Evolutionary conservation across 176 grass and related monocot species (phyloP).

Genomic region (Olyra latifolia): DNA sequence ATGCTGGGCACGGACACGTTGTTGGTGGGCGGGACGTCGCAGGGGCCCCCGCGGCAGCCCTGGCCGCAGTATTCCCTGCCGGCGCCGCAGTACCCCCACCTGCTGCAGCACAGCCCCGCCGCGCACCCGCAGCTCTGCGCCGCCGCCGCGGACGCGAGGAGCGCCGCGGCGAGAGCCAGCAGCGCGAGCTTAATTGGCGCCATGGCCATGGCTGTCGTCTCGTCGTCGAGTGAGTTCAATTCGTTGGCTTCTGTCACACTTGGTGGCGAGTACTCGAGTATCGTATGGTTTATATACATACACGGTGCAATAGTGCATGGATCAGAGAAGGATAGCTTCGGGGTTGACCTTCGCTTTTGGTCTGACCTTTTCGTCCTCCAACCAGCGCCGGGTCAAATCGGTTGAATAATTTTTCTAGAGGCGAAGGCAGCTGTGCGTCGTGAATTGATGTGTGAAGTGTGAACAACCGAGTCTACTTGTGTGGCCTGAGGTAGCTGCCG

Average conservation of each 20-base stretch:
- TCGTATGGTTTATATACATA: conserved; percentile 12
- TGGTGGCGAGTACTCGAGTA: neutral
- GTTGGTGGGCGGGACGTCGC: conserved; percentile 38
- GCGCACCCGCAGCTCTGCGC: conserved; percentile 59
- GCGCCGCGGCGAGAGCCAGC: neutral
- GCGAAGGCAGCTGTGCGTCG: neutral
- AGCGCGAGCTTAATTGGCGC: neutral
- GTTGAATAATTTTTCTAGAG: neutral
- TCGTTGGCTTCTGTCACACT: neutral
- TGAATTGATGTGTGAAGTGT: too few relatives aligned
- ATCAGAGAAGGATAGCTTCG: neutral
- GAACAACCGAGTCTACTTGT: neutral
- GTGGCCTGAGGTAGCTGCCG: neutral
- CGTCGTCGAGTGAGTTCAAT: too few relatives aligned
- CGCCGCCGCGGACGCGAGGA: neutral
- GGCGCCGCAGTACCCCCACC: conserved; percentile 50
- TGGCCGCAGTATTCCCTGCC: conserved; percentile 43
- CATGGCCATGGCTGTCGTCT: neutral
- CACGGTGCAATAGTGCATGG: neutral
- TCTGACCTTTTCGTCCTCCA: neutral
- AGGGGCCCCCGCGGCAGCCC: conserved; percentile 49
- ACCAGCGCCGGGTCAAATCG: conserved; percentile 13
- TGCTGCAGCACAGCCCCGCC: conserved; percentile 47
- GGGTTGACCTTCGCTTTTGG: neutral
- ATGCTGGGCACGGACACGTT: conserved; percentile 41